Percentiles rank a stretch among this genome's conserved stretches.
Conservation (phyloP, 176 grass and related monocot genomes). For the Sorghum bicolor region DNA sequence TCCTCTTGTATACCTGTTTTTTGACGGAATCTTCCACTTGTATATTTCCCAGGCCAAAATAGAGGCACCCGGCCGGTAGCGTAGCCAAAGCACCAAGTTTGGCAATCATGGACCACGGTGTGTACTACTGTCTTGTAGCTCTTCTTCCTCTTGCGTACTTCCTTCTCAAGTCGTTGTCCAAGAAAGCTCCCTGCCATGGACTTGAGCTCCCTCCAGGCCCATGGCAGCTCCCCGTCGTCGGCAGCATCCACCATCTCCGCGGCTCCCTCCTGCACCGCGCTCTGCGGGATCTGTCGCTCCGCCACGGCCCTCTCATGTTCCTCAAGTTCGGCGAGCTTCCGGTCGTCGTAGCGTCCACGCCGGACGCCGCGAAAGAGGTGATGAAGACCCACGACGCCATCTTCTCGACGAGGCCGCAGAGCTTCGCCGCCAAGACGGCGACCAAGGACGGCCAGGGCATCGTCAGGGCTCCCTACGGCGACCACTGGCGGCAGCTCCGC, state of each 20-base stretch:
- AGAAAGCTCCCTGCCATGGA: background rate
- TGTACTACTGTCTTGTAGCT: background rate
- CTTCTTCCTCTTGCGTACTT: background rate
- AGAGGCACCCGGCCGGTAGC: too few species aligned
- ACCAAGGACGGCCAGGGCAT: background rate
- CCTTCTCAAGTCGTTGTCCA: background rate
- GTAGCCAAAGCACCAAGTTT: background rate
- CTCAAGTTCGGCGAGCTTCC: background rate
- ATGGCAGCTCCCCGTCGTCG: background rate
- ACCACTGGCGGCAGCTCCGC: slow-evolving; percentile 36
- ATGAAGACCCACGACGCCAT: background rate
- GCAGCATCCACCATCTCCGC: background rate
- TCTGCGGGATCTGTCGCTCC: background rate
- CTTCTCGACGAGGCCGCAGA: background rate
- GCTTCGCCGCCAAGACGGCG: accelerated
- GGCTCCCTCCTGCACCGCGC: background rate
- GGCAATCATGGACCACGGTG: background rate
- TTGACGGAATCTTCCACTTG: too few species aligned
- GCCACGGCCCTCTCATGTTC: background rate
- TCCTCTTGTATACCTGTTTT: too few species aligned
- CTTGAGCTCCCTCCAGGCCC: background rate
- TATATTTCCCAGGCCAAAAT: too few species aligned
- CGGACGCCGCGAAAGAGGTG: background rate
- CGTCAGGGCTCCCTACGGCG: background rate
- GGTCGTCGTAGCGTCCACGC: background rate